Base-by-base conservation (phyloP, 345 rosid species). In the Iberis pinnata region DNA sequence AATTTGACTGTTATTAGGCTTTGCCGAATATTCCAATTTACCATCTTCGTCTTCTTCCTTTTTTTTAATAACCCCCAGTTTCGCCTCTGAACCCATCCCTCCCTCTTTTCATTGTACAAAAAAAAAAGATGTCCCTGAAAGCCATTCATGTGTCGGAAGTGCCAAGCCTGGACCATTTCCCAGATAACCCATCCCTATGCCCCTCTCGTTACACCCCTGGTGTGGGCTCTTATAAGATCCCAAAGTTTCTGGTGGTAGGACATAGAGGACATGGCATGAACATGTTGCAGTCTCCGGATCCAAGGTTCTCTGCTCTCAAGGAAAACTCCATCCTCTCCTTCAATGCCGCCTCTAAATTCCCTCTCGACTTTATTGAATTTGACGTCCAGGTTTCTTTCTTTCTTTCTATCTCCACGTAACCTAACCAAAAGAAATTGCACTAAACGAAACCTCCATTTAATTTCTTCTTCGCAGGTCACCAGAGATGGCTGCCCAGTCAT, bases 241-340 rank as follows among this genome's bases (percentile, higher is more conserved):
- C 89, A 1, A 76, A 78, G 85, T 90, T 90, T 69, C 15, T 81
- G 75, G 92, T 90, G 39, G 49, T 80, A 12, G 98, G 98, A 4
- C 98, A 90, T 45, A 76, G 98, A 65, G 98, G 98, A 2, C 73
- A 72, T 46, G 98, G 96, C 13, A 90, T 87, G 98, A 90, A 90
- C 70, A n/a, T 18, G 19, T 42, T 78, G 48, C 81, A 78, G 26
- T 72, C 92, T 2, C 9, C 59, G 6, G 95, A 92, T 64, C 53
- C 44, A 43, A 88, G 95, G 53, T 74, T 85, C 83, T 72, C 45
- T 58, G 79, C 80, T 29, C 60, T 81, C 53, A 83, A 81, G 55
- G 97, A 88, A 70, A 92, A 92, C 74, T 72, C 93, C 36, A 76
- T 88, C 50, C 35, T 63, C 43, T 92, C 95, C 46, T 92, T 92